These are phyloP conservation scores for Mycena amicta DNA, from an alignment of 768 basidiomycete species.

Conservation along the genomic window DNA sequence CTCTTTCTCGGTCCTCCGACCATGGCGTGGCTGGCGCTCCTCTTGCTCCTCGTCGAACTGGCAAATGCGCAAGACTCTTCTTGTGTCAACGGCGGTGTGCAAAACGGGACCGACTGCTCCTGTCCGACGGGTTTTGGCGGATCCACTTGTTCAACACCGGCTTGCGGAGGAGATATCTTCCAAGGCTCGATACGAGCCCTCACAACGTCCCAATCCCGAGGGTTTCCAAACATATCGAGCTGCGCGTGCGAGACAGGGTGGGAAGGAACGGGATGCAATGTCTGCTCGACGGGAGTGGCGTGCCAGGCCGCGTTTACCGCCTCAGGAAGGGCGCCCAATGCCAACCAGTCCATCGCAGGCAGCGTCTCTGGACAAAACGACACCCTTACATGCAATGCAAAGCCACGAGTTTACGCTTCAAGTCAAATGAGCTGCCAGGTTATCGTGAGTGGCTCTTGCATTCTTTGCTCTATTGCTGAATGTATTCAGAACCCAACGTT, in stretches of 20 bases:
- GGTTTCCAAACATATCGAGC: slow-evolving; percentile 66
- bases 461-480: neutral
- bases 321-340: slow-evolving; percentile 37
- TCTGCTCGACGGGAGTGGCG: slow-evolving; percentile 67
- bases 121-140: slow-evolving; percentile 88
- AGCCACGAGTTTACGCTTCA: slow-evolving; percentile 72
- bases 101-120: slow-evolving; percentile 59
- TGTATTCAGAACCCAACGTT: slow-evolving; percentile 76
- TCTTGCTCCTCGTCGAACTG: slow-evolving; percentile 9
- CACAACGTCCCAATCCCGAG: slow-evolving; percentile 41
- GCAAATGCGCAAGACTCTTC: slow-evolving; percentile 19
- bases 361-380: slow-evolving; percentile 48
- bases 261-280: slow-evolving; percentile 79
- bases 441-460: slow-evolving; percentile 54
- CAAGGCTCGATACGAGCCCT: slow-evolving; percentile 65
- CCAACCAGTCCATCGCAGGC: slow-evolving; percentile 29
- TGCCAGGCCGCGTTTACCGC: slow-evolving; percentile 68
- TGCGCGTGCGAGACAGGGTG: slow-evolving; percentile 79
- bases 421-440: slow-evolving; percentile 87
- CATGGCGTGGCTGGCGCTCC: slow-evolving; percentile 8
- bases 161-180: slow-evolving; percentile 83
- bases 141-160: slow-evolving; percentile 63
- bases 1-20: neutral
- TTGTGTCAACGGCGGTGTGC: slow-evolving; percentile 73
- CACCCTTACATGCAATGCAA: slow-evolving; percentile 73